A percentile compares a stretch with the other conserved stretches of the same genome.
phyloP scores from a whole-genome alignment of 2,329 filamentous ascomycete species.

The Chaetothyriales sp. region DNA sequence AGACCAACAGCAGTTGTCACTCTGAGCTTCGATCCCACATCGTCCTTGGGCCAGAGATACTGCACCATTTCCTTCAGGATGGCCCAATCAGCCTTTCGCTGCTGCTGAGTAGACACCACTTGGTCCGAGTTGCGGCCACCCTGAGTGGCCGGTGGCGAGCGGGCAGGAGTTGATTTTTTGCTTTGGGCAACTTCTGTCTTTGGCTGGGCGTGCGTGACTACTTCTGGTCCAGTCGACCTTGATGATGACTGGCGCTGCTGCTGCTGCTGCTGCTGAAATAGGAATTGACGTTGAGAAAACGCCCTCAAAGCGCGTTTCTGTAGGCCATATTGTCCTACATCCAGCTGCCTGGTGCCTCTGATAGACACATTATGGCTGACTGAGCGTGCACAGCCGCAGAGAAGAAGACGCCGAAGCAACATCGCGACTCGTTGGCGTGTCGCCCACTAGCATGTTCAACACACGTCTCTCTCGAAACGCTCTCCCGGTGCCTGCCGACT shows the following conservation, averaged over 20 bases:
- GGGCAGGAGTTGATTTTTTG: slow-evolving; percentile 8
- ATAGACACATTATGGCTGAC: not conserved
- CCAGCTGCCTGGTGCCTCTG: not conserved
- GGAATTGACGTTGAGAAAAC: not conserved
- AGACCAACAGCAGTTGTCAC: slow-evolving; percentile 74
- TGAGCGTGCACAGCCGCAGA: not conserved
- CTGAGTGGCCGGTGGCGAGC: slow-evolving; percentile 24
- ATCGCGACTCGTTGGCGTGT: not conserved
- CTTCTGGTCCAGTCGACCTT: not conserved
- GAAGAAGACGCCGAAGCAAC: not conserved
- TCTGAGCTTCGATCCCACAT: slow-evolving; percentile 65
- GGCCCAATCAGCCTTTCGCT: slow-evolving; percentile 93
- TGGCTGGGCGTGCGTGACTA: not conserved
- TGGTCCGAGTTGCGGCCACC: slow-evolving; percentile 53
- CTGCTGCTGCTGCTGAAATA: not conserved
- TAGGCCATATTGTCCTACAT: not conserved
- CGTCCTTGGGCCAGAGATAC: slow-evolving; percentile 92
- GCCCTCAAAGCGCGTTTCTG: not conserved
- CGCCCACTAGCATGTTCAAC: not conserved
- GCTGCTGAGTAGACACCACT: slow-evolving; percentile 61
- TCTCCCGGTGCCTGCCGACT: not conserved
- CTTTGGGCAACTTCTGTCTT: slow-evolving; percentile 14
- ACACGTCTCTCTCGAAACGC: not conserved
- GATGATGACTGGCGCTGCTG: not conserved
- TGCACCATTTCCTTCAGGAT: slow-evolving; percentile 97